Evolutionary conservation across 495 filamentous ascomycete species (phyloP), one percentile per base, ranked within the genome.

Genomic region (Daldinia decipiens): DNA sequence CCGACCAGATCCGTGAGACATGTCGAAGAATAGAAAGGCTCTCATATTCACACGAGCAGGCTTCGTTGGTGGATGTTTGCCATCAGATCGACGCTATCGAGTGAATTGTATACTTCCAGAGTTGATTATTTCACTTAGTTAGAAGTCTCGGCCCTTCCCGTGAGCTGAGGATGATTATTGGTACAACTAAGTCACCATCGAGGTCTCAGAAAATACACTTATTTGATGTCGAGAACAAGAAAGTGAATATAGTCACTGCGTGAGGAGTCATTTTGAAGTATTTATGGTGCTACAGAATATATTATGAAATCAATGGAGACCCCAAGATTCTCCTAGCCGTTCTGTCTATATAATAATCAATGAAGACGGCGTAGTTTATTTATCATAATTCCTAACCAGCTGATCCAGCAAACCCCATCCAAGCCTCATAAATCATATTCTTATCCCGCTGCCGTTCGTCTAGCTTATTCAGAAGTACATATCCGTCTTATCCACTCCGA

Each of bases 1-100:
- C 66, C 58, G 62, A 62, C 56, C 6, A 53, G 52, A 55, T 67
- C 68, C 63, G 68, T 50, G 55, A 71, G 68, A 71, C 68, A 71
- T 66, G 50, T 57, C 36, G 38, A 45, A 58, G 62, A 66, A 58
- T 40, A 38, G 54, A 36, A 56, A 29, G n/a, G 17, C 24, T 29
- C 13, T 38, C 13, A 24, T 12, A 36, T 59, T 17, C 53, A 51
- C 24, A 34, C 4, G 5, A 19, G 15, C 5, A 27, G 11, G 31
- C 4, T n/a, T 39, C 17, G 8, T 19, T 26, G 17, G 17, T 12
- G 17, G 3, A 19, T 5, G 7, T 24, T 47, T 9, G 8, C 4
- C 17, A 4, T 24, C 19, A 47, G 24, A 47, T 47, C 9, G 19
- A 13, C 5, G 7, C 17, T 24, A 47, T 24, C 17, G 8, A 47